Base-by-base conservation (phyloP, 768 basidiomycete species). In the Pleurotus ostreatus region DNA sequence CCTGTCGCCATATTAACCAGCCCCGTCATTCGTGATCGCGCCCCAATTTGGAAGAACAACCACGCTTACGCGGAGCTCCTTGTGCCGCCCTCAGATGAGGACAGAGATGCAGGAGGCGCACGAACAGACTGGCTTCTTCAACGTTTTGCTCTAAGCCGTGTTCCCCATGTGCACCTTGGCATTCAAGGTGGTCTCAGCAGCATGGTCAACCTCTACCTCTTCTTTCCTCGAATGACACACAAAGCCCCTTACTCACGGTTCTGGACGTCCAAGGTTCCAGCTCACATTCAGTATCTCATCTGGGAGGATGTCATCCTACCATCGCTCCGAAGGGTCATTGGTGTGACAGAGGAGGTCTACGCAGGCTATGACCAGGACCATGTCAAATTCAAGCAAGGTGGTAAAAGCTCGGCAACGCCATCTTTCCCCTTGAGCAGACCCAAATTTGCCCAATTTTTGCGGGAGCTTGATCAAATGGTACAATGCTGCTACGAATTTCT, bases 191-290 rank as follows among this genome's bases (percentile, higher is more conserved):
- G 53, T 41, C 57, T 41, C 4, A 26, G 34, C 1, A 39, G 23
- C 39, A 46, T 15, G 16, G 51, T 60, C 15, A 62, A 65, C 43
- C 6, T 65, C 16, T 49, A 60, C 9, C 30, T 65, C 38, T 51
- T 62, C 26, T 62, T 63, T 41, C 64, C 64, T 16, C 54, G 62
- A 6, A 62, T 63, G 57, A 23, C 48, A 7, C 64, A 65, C 37
- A 46, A 57, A 22, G 45, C 61, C 30, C 59, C 59, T 15, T 44
- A 54, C 39, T 38, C 43, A 15, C 9, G 30, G 3, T 38, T 39
- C 4, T 62, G 61, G 59, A 43, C 49, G 5, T 59, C 57, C 18
- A 55, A 13, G 4, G 37, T 64, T 2, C 61, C 63, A n/a, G 7
- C 5, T 6, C 34, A 60, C 34, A 12, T 62, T 38, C 63, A 59